phyloP scores from a whole-genome alignment of 257 asterid genomes.

The Nicotiana undulata region DNA sequence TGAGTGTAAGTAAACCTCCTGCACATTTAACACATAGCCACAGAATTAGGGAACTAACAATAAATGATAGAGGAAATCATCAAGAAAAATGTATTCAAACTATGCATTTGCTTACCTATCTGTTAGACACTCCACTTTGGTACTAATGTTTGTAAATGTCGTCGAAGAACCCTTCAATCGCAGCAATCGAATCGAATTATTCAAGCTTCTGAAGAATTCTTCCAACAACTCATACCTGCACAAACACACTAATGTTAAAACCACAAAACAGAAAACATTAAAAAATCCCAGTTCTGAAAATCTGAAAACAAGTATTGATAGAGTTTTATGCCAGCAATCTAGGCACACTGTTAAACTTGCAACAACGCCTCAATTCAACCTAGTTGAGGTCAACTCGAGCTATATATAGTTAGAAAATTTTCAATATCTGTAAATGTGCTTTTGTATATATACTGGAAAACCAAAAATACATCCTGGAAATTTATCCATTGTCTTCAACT shows the following conservation, averaged over 20 bases:
- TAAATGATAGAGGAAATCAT: neutral
- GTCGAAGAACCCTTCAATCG: slow-evolving; percentile 43
- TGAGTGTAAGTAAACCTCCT: slow-evolving; percentile 1
- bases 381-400: too few relatives aligned
- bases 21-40: neutral
- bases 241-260: slow-evolving; percentile 8
- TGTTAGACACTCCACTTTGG: slow-evolving; percentile 55
- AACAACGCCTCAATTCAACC: too few relatives aligned
- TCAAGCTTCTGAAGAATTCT: slow-evolving; percentile 60
- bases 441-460: too few relatives aligned
- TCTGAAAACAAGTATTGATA: neutral
- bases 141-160: slow-evolving; percentile 46
- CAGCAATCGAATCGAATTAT: slow-evolving; percentile 64
- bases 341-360: too few relatives aligned
- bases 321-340: neutral
- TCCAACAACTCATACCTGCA: slow-evolving; percentile 68
- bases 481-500: too few relatives aligned
- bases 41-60: neutral
- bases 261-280: neutral
- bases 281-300: neutral
- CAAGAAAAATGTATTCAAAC: neutral
- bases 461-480: too few relatives aligned
- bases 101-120: slow-evolving; percentile 46
- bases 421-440: too few relatives aligned
- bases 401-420: too few relatives aligned